Evolutionary conservation across 2,329 filamentous ascomycete species (phyloP).

Genomic region (Alternaria burnsii): DNA sequence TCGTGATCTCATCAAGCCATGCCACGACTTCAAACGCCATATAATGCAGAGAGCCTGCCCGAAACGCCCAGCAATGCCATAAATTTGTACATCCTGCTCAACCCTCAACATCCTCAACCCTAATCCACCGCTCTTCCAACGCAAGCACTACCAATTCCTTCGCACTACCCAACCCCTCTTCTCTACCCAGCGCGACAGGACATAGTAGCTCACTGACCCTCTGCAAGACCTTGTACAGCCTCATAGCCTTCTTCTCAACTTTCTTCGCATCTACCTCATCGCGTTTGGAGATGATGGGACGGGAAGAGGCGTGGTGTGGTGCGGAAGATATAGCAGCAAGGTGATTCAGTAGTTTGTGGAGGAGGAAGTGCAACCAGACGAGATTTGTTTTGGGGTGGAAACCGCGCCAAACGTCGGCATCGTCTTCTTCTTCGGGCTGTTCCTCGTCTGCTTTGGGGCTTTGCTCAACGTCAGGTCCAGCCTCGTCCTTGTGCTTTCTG

Average conservation of each 20-base stretch:
- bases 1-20: neutral
- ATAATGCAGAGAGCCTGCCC: neutral
- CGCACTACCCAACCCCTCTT: conserved; percentile 36
- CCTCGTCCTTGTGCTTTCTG: conserved; percentile 2
- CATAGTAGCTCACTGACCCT: conserved; percentile 51
- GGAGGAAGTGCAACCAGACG: conserved; percentile 69
- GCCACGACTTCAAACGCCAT: neutral
- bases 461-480: neutral
- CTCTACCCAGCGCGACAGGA: conserved; percentile 44
- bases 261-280: conserved; percentile 21
- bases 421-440: conserved; percentile 1
- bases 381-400: conserved; percentile 70
- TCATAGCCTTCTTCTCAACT: conserved; percentile 47
- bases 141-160: conserved; percentile 48
- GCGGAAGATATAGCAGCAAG: conserved; percentile 29
- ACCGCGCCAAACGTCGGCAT: conserved; percentile 55
- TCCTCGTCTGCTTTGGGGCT: neutral
- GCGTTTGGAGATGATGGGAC: neutral
- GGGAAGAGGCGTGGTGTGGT: conserved; percentile 10
- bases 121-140: conserved; percentile 47
- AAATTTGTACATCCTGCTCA: neutral
- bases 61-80: neutral
- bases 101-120: conserved; percentile 43
- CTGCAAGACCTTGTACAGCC: conserved; percentile 50
- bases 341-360: conserved; percentile 62